Base-by-base conservation (phyloP, 2,329 filamentous ascomycete genomes). In the Sarocladiaceae sp. region DNA sequence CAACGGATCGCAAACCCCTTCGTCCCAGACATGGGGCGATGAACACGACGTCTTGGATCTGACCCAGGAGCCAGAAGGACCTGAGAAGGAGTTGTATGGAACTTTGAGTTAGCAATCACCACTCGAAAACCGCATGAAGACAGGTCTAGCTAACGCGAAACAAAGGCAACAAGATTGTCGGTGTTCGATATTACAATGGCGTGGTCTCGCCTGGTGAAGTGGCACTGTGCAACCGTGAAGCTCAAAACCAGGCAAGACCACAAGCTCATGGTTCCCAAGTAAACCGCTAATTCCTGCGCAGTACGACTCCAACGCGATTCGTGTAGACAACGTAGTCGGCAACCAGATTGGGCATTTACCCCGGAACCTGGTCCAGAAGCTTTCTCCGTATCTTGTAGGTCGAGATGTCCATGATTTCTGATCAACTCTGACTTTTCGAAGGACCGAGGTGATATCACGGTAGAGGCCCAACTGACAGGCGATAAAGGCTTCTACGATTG, bases 311-410 rank as follows among this genome's bases (percentile, higher is more conserved):
- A 94, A 94, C 68, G 90, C 90, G 0, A 90, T 95, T 53, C 80
- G 83, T 4, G 81, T 95, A 1, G 78, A 88, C 60, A 95, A 94
- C 65, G 88, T 92, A 13, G 79, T 87, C 62, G 79, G 82, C 15
- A 65, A 68, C 7, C 90, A 95, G 61, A 88, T 96, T 59, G 90
- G 90, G 1, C 90, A 96, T 66, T 74, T 96, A 36, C 86, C 88
- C 6, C 75, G 82, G 12, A 74, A 69, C 1, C 62, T 90, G 20
- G 89, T 84, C 1, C 71, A 75, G n/a, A 93, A 88, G 66, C 70
- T 96, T 51, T 83, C 88, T 0, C 80, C 78, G 2, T 90, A 89
- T 62, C 76, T 95, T 63, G 84, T 86, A 66, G 60, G 73, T 60
- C 13, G 28, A 5, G 6, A n/a, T n/a, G n/a, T n/a, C n/a, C n/a